phyloP scores from a whole-genome alignment of 2,329 filamentous ascomycete species.

The Juglanconis sp. region DNA sequence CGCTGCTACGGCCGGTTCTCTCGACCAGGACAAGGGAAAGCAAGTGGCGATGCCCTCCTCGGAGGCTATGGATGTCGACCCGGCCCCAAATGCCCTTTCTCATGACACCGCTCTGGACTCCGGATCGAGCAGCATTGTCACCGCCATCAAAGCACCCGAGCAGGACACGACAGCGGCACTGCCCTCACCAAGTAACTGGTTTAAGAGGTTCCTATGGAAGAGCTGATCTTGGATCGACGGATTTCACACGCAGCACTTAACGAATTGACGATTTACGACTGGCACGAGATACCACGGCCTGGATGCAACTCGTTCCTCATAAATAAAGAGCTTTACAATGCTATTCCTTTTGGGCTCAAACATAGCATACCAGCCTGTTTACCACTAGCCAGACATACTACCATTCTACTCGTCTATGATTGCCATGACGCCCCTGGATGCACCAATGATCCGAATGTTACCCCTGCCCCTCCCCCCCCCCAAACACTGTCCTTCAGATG shows the following conservation, averaged over 20 bases:
- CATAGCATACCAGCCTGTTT: no score
- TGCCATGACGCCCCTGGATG: no score
- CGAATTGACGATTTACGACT: slow-evolving; percentile 22
- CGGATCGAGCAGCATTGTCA: background rate
- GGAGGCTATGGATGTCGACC: slow-evolving; percentile 16
- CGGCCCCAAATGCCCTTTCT: background rate
- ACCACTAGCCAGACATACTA: no score
- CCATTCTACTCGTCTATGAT: no score
- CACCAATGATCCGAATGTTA: no score
- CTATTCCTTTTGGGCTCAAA: no score
- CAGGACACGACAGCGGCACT: background rate
- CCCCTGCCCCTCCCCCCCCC: no score
- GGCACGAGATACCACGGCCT: slow-evolving; percentile 32
- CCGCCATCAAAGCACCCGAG: background rate
- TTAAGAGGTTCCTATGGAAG: slow-evolving; percentile 24
- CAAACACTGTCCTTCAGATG: slow-evolving; percentile 44
- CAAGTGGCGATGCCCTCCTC: background rate
- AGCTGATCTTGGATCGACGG: slow-evolving; percentile 42
- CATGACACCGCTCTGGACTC: background rate
- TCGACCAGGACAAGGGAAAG: slow-evolving; percentile 18
- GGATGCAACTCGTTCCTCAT: background rate
- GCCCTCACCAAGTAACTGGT: slow-evolving; percentile 5
- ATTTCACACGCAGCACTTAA: slow-evolving; percentile 34
- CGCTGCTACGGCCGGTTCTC: background rate
- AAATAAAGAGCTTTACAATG: no score